Evolutionary conservation across 768 basidiomycete genomes (phyloP), one percentile per base, ranked within the genome.

Genomic region (Lenzites betulinus): DNA sequence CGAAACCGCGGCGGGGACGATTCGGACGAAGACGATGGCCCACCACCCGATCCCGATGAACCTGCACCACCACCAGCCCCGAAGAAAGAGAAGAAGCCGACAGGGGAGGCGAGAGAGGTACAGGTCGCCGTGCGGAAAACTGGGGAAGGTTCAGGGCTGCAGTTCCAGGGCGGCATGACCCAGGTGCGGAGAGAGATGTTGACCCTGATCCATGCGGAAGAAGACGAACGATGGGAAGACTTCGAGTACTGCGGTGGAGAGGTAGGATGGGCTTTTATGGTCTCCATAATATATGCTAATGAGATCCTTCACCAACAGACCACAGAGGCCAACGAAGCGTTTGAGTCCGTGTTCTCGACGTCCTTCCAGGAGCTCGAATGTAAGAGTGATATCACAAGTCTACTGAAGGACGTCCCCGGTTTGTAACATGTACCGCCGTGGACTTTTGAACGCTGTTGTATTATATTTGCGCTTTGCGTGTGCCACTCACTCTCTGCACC

Each of bases 31-130:
- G 90, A 92, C 57, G 88, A 90, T 54, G 90, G 86, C 0, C 89
- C 90, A 23, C 90, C 89, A 25, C 87, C 84, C 43, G 90, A 93
- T 68, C 90, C 90, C 15, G 90, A 92, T 64, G 90, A 92, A 54
- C 81, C 79, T 6, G 71, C 76, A 1, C 81, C 83, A n/a, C 63
- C 75, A 5, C 72, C 78, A 33, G 70, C 58, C 1, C 67, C 73
- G 63, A 89, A 86, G 74, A 89, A 88, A 67, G 87, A 84, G 70
- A 80, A 74, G 68, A 86, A 83, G 66, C 58, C 78, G 0, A 55
- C 73, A 0, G 80, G 74, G n/a, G 88, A 89, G 51, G 81, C 83
- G 16, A 88, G 81, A 67, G 92, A 93, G 71, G 85, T 92, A 13
- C 90, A 91, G 65, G 88, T 92, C 23, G 83, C 89, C 20, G 86